Percentiles rank a stretch among this genome's conserved stretches.
phyloP scores from a whole-genome alignment of 768 basidiomycete species.

The Hydnum rufescens region DNA sequence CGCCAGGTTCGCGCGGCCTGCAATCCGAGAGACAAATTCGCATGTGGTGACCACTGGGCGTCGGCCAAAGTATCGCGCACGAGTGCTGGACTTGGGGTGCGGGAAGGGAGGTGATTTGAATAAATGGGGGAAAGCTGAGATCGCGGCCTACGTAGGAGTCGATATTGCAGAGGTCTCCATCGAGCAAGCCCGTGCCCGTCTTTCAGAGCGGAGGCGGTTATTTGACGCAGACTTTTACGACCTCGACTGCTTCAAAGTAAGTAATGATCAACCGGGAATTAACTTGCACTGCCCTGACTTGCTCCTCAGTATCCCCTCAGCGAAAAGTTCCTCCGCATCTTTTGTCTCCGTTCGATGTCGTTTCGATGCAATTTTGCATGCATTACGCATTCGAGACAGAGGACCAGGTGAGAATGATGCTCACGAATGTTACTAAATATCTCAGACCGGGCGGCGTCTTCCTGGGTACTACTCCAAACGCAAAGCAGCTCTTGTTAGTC shows the following conservation, averaged over 20 bases:
- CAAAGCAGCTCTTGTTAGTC: slow-evolving; percentile 61
- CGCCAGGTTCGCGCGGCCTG: slow-evolving; percentile 66
- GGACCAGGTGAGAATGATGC: slow-evolving; percentile 75
- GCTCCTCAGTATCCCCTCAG: slow-evolving; percentile 34
- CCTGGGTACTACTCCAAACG: slow-evolving; percentile 92
- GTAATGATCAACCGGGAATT: slow-evolving; percentile 8
- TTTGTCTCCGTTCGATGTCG: slow-evolving; percentile 66
- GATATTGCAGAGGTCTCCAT: slow-evolving; percentile 83
- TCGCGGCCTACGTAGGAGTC: slow-evolving; percentile 59
- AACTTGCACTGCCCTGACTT: not conserved
- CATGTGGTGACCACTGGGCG: slow-evolving; percentile 12
- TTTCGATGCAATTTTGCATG: slow-evolving; percentile 99
- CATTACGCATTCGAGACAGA: slow-evolving; percentile 96
- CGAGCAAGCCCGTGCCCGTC: slow-evolving; percentile 66
- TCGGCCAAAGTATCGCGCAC: slow-evolving; percentile 13
- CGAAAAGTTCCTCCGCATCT: slow-evolving; percentile 43
- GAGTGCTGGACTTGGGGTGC: slow-evolving; percentile 90
- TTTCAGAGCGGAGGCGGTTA: slow-evolving; percentile 22
- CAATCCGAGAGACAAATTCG: slow-evolving; percentile 25
- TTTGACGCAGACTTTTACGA: slow-evolving; percentile 71
- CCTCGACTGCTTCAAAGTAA: slow-evolving; percentile 65
- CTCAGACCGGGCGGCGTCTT: slow-evolving; percentile 76
- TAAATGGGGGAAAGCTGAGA: slow-evolving; percentile 82
- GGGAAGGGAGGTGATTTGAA: slow-evolving; percentile 97
- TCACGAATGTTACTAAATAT: slow-evolving; percentile 68